A percentile compares a stretch with the other conserved stretches of the same genome.
These are phyloP conservation scores for Scortechinia acanthostroma DNA, from an alignment of 2,329 filamentous ascomycete species.

Conservation along the genomic window DNA sequence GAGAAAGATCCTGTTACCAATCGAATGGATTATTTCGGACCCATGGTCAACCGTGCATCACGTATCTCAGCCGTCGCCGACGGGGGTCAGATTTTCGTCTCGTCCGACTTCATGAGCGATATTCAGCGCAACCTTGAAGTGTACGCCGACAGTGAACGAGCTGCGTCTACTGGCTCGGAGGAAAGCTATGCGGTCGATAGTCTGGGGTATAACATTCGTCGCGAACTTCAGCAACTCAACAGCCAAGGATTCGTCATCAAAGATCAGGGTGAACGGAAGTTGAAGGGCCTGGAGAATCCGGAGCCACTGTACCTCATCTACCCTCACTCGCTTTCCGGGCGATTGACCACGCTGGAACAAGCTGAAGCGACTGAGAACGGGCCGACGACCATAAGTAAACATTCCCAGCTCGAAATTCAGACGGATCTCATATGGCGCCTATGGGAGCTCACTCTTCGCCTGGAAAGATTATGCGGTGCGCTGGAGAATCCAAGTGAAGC, in stretches of 20 bases:
- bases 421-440: constrained; percentile 81
- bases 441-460: constrained; percentile 79
- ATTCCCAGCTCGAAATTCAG: constrained; percentile 59
- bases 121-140: constrained; percentile 85
- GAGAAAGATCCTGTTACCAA: constrained; percentile 93
- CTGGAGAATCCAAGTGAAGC: constrained; percentile 65
- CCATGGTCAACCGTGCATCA: constrained; percentile 96
- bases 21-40: constrained; percentile 98
- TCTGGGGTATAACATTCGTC: constrained; percentile 70
- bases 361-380: constrained; percentile 23
- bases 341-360: constrained; percentile 62
- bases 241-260: constrained; percentile 95
- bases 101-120: constrained; percentile 92
- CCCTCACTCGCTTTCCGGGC: constrained; percentile 77
- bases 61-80: constrained; percentile 92
- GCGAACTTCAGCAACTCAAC: constrained; percentile 78
- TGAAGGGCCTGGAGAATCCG: constrained; percentile 95
- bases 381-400: constrained; percentile 7
- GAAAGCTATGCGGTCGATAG: constrained; percentile 72
- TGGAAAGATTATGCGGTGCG: constrained; percentile 87
- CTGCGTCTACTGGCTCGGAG: constrained; percentile 61
- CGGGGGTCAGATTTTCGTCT: constrained; percentile 93
- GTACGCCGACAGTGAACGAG: constrained; percentile 77
- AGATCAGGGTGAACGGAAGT: constrained; percentile 86
- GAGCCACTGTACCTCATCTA: constrained; percentile 95